A percentile compares a stretch with the other conserved stretches of the same genome.
Conservation (phyloP, 441 rosid genomes). For the Daphne laureola region DNA sequence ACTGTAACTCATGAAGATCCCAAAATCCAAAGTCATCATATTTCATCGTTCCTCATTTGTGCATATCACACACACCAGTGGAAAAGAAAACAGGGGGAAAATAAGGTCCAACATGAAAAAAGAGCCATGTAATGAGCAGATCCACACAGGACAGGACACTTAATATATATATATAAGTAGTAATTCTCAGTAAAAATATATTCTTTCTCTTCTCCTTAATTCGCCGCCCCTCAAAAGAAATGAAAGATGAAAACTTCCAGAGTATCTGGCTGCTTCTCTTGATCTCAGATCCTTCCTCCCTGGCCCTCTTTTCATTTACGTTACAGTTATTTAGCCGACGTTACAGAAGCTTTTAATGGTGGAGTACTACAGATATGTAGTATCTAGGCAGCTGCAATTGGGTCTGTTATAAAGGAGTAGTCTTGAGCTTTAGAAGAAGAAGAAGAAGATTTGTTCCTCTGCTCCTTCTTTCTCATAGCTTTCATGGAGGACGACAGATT, state of each 20-base stretch:
- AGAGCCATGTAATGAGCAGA: conserved; percentile 21
- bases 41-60: not conserved
- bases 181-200: conserved; percentile 12
- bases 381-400: conserved; percentile 46
- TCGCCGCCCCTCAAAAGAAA: too few relatives aligned
- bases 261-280: too few relatives aligned
- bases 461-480: conserved; percentile 40
- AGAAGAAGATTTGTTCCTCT: conserved; percentile 22
- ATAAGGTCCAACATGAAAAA: not conserved
- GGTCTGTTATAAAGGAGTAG: conserved; percentile 30
- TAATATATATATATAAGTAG: too few relatives aligned
- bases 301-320: conserved; percentile 11
- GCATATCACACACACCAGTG: not conserved
- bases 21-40: too few relatives aligned
- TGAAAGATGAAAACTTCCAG: too few relatives aligned
- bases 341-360: not conserved
- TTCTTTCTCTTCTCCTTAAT: not conserved
- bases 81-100: too few relatives aligned
- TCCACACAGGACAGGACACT: conserved; percentile 1
- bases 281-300: too few relatives aligned
- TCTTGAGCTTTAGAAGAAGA: conserved; percentile 34
- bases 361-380: conserved; percentile 1
- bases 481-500: conserved; percentile 48
- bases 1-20: not conserved
- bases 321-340: not conserved